Conservation (phyloP, 352 stramenopile genomes). For the Phytopythium helicoides region DNA sequence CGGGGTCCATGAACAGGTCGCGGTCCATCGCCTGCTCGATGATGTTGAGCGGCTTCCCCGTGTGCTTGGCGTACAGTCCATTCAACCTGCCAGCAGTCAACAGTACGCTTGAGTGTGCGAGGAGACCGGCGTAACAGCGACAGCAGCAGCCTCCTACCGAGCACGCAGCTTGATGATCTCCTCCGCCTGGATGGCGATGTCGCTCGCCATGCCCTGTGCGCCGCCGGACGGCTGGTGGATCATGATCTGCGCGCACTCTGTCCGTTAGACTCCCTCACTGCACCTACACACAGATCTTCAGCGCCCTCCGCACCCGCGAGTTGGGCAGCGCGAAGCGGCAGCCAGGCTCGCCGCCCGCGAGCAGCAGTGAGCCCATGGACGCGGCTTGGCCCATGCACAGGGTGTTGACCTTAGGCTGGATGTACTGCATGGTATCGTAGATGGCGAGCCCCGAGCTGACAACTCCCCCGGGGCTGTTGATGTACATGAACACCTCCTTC, state of each 20-base stretch:
- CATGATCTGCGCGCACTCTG: constrained; percentile 80
- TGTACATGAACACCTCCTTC: constrained; percentile 99
- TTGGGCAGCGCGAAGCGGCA: constrained; percentile 93
- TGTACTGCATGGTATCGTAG: constrained; percentile 99
- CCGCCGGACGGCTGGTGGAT: constrained; percentile 97
- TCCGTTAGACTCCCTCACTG: background rate
- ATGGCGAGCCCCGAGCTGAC: constrained; percentile 97
- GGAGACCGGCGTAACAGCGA: constrained; percentile 6
- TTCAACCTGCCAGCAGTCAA: constrained; percentile 50
- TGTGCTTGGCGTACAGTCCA: constrained; percentile 68
- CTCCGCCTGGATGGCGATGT: constrained; percentile 98
- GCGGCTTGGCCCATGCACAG: constrained; percentile 97
- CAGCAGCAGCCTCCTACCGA: constrained; percentile 27
- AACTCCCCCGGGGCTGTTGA: constrained; percentile 97
- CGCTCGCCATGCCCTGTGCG: constrained; percentile 95
- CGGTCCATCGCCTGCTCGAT: constrained; percentile 89
- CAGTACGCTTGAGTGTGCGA: background rate
- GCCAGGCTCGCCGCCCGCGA: constrained; percentile 90
- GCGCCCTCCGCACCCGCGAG: constrained; percentile 65
- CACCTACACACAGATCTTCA: background rate
- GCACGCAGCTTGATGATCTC: constrained; percentile 95
- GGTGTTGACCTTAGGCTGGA: constrained; percentile 96
- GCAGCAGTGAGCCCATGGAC: constrained; percentile 95
- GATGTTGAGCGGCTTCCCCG: constrained; percentile 61
- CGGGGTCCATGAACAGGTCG: constrained; percentile 84